Evolutionary conservation across 345 rosid genomes (phyloP).

Genomic region (Carallia brachiata): DNA sequence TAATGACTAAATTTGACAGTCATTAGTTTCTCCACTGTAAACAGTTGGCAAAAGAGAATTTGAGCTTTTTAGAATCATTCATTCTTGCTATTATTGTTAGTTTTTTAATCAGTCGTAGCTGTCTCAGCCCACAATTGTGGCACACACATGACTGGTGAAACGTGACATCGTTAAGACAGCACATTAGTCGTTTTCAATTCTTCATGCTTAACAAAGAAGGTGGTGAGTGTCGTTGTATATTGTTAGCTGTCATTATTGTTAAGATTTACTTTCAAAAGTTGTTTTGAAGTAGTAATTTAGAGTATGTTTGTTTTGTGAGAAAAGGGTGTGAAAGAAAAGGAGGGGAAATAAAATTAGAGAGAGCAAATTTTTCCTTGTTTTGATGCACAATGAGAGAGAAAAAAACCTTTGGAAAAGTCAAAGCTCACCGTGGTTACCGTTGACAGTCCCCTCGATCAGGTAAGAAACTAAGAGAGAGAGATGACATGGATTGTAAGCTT

Average conservation of each 20-base stretch:
- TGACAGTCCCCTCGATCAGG: too few relatives aligned
- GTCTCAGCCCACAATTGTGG: neutral
- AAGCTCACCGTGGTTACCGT: too few relatives aligned
- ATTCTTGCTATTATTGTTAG: neutral
- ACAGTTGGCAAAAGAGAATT: neutral
- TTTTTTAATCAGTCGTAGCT: neutral
- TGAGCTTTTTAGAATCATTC: neutral
- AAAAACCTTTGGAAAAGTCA: too few relatives aligned
- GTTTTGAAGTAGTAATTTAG: neutral
- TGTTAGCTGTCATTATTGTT: constrained; percentile 9
- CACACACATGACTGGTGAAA: constrained; percentile 9
- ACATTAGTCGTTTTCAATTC: neutral
- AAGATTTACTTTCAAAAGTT: constrained; percentile 15
- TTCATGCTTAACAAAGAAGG: neutral
- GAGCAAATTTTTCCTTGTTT: too few relatives aligned
- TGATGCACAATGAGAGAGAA: too few relatives aligned
- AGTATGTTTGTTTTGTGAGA: too few relatives aligned
- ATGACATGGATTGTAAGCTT: neutral
- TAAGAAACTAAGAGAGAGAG: too few relatives aligned
- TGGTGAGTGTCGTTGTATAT: neutral
- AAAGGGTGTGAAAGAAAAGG: too few relatives aligned
- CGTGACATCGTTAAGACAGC: neutral
- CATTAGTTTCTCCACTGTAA: neutral
- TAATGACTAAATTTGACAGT: neutral
- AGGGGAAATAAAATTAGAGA: too few relatives aligned